Evolutionary conservation across 1,284 basidiomycete species (phyloP), one percentile per base, ranked within the genome.

Genomic region (Rhodotorula sp.): DNA sequence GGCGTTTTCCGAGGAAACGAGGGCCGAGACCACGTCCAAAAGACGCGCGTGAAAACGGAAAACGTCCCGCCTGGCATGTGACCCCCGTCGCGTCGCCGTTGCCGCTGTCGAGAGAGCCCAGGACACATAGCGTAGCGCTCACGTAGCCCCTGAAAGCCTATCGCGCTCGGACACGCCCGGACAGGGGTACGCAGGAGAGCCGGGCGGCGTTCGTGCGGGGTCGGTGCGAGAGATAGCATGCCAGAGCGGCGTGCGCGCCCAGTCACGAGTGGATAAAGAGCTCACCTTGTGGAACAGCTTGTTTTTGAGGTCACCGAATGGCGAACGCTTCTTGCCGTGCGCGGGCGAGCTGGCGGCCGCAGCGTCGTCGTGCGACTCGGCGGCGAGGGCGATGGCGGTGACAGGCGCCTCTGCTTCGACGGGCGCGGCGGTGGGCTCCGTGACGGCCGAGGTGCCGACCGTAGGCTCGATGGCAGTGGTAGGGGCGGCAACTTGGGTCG

Each of bases 251-350:
- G 23, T 52, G n/a, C 10, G 34, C 12, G 14, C 15, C 58, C 43
- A 43, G 29, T 15, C 12, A 29, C 48, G n/a, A 43, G 54, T 26
- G n/a, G 34, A 26, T 15, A 34, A 21, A 51, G 34, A 29, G 26
- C 70, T 39, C 60, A 69, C 70, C 67, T 72, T 72, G 70, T 69
- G 63, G 64, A 68, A 68, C 43, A 72, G 57, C 61, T 64, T 68
- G 67, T 72, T 71, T 56, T 58, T 64, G 60, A 72, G 60, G 43
- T 59, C 60, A 21, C 60, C 67, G 47, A 72, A 72, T 6, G 67
- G 67, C 34, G 60, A 65, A 43, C 70, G 70, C 60, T 69, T 72
- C 70, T 69, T 72, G 61, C 58, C 59, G 46, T 29, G 46, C 46
- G 26, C 29, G 26, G 59, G 46, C n/a, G 59, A 29, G 46, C 4